Evolutionary conservation across 23 red algal species (phyloP), one percentile per base, ranked within the genome.

Genomic region (Gracilaria domingensis): DNA sequence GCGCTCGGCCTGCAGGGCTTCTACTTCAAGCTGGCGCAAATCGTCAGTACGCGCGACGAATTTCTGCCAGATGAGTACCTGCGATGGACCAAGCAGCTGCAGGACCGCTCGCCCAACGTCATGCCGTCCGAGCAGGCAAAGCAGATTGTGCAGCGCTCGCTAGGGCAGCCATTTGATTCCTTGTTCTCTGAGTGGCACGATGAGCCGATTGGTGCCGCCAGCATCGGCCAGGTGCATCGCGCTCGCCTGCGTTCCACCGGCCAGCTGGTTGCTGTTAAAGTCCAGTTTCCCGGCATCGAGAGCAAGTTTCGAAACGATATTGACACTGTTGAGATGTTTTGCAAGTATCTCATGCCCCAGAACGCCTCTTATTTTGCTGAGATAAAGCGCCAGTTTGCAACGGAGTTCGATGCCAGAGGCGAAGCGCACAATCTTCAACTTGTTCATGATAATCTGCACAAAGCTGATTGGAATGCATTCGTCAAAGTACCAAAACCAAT

Each of bases 11-110:
- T 97, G 78, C 59, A 84, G 35, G 95, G 95, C 48, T 92, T 97
- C 33, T 97, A 92, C 81, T 88, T 84, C 80, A 97, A 97, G 70
- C 71, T 90, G 26, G 91, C 84, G 8, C 95, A 97, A 50, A 88
- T 93, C 42, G 75, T 93, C 29, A 77, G 74, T 18, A 97, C 95
- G 23, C 74, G 95, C 24, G 95, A 92, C 29, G 95, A 97, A 33
- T 87, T 89, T 55, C 84, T 97, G 65, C 89, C 95, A 4, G 61
- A 77, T 32, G 75, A 93, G 53, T 97, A 97, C 83, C 62, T 94
- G 23, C 57, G 85, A 14, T 92, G 89, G 88, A 78, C 78, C 50
- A 93, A 93, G 54, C 59, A 93, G 64, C 37, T 94, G 67, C 95
- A 97, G 80, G 95, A 97, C 76, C 50, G 83, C 26, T 87, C 66